Evolutionary conservation across 306 rosid genomes (phyloP), one percentile per base, ranked within the genome.

Genomic region (Styphnolobium japonicum): DNA sequence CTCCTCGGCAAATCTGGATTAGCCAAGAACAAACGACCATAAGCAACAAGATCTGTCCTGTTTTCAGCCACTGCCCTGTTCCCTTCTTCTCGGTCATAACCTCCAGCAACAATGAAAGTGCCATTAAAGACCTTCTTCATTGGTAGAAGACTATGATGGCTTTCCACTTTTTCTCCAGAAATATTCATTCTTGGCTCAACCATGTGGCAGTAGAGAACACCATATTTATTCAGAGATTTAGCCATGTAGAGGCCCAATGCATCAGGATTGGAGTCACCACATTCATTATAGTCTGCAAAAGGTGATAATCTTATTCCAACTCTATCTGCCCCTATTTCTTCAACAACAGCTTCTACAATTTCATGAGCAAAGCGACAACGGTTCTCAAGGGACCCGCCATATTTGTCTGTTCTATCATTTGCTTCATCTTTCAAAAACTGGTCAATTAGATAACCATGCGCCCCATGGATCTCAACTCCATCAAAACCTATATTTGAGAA

Each of bases 401-500:
- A 89, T 71, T 87, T 22, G 45, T 87, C 90, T 29, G 70, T 86
- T 70, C 86, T 66, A 19, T 87, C 78, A 23, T 89, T 89, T 7
- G 83, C 82, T 71, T 78, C 5, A 29, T 89, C 90, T 46, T 87
- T 87, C 27, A 85, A 15, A 66, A 89, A 89, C 9, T 89, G 85
- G n/a, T 87, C 87, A n/a, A 89, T 60, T 8, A 89, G 60, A 80
- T 77, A 86, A 45, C 89, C 92, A 71, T 89, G 67, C 7, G 82
- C 90, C 14, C 83, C 89, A 46, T 89, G 89, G 52, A 89, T 80
- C 72, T 89, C 93, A 63, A 87, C 85, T 49, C 90, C 93, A 55
- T 87, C 89, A 67, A 87, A 87, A 45, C 91, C 89, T 89, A 29
- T 4, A 55, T 3, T 14, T 27, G 53, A 23, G 55, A 19, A 42